A percentile compares a stretch with the other conserved stretches of the same genome.
phyloP scores from a whole-genome alignment of 2,329 filamentous ascomycete genomes.

The Epichloe typhina region DNA sequence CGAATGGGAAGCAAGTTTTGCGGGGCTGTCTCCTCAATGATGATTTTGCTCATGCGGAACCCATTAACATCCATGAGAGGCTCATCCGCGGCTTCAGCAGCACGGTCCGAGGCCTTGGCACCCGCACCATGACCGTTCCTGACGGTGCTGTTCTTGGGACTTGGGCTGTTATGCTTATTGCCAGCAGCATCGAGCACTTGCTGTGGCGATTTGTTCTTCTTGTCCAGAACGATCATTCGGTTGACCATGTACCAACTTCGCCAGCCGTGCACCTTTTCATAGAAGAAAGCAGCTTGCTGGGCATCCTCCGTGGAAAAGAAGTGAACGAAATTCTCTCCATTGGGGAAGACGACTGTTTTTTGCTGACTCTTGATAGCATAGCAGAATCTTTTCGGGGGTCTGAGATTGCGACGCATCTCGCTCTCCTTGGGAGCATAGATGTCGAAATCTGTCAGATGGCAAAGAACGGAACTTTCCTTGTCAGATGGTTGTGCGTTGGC shows the following conservation, averaged over 20 bases:
- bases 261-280: slow-evolving; percentile 63
- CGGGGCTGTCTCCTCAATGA: neutral
- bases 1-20: neutral
- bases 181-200: slow-evolving; percentile 3
- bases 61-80: slow-evolving; percentile 9
- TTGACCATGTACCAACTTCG: slow-evolving; percentile 84
- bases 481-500: slow-evolving; percentile 40
- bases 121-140: neutral
- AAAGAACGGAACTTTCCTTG: slow-evolving; percentile 58
- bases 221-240: slow-evolving; percentile 42
- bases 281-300: slow-evolving; percentile 53
- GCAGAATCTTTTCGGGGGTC: slow-evolving; percentile 78
- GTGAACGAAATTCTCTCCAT: slow-evolving; percentile 77
- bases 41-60: slow-evolving; percentile 7
- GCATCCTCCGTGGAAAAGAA: slow-evolving; percentile 77
- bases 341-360: slow-evolving; percentile 71
- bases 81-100: neutral
- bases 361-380: slow-evolving; percentile 88
- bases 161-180: neutral
- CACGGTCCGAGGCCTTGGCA: neutral
- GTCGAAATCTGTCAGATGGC: slow-evolving; percentile 84
- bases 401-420: slow-evolving; percentile 56
- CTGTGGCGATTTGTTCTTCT: slow-evolving; percentile 14
- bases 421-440: slow-evolving; percentile 66
- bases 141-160: slow-evolving; percentile 3